phyloP scores from a whole-genome alignment of 257 asterid genomes.

The Ilex aquifolium region DNA sequence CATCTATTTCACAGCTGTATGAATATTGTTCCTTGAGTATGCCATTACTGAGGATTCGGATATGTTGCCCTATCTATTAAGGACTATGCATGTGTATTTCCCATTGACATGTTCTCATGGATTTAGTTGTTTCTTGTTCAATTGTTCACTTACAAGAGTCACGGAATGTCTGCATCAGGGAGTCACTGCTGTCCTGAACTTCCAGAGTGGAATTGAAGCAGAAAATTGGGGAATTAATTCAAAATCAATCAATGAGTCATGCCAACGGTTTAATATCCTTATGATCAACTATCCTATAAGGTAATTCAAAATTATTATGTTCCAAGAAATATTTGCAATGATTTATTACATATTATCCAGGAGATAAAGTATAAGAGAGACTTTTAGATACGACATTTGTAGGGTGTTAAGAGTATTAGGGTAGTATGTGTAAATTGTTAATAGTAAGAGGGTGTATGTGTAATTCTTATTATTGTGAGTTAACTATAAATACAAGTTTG shows the following conservation, averaged over 20 bases:
- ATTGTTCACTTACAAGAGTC: conserved; percentile 22
- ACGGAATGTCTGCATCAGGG: conserved; percentile 59
- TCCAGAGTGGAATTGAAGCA: conserved; percentile 81
- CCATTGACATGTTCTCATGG: conserved; percentile 2
- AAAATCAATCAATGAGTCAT: conserved; percentile 59
- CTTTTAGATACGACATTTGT: neutral
- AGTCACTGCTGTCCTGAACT: conserved; percentile 87
- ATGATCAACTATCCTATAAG: conserved; percentile 95
- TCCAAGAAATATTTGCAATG: neutral
- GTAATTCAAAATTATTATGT: conserved; percentile 21
- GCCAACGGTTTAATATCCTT: conserved; percentile 68
- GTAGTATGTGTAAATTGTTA: too few species aligned
- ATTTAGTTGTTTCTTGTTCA: conserved; percentile 13
- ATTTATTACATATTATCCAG: neutral
- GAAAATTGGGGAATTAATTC: conserved; percentile 85
- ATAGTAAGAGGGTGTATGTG: too few species aligned
- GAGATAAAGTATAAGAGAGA: neutral
- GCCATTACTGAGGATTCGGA: neutral
- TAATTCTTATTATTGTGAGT: too few species aligned
- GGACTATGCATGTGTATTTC: neutral
- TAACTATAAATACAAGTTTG: too few species aligned
- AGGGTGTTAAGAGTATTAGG: too few species aligned
- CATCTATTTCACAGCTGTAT: neutral
- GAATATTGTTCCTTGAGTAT: neutral
- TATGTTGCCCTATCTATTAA: neutral